Base-by-base conservation (phyloP, 1,284 basidiomycete genomes). In the Cryptococcus floricola region DNA sequence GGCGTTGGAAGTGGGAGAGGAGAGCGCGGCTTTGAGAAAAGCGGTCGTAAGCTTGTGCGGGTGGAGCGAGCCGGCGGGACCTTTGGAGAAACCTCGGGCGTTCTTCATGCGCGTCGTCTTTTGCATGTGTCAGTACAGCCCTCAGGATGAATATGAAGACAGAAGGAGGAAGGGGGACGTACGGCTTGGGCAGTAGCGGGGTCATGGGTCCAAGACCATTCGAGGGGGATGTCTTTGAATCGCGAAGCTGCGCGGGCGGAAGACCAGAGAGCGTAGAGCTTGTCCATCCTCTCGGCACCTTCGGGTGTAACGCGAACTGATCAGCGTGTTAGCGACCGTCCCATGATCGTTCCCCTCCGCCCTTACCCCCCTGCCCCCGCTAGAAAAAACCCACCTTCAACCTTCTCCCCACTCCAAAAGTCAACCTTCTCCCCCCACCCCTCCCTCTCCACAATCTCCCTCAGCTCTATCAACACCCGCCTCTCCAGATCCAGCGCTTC, bases 401-500 rank as follows among this genome's bases (percentile, higher is more conserved):
- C 47, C 23, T 64, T 63, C 13, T 65, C 46, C 5, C 63, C 61
- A 23, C 58, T 61, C 67, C 67, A 69, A 23, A 63, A 66, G 54
- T 65, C 68, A 37, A 68, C 67, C 8, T 54, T 53, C 41, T 67
- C 67, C 8, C 52, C 52, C 48, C 54, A 41, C 28, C 18, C 23
- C 25, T 31, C 19, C 25, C 25, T 47, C 18, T 47, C 23, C 45
- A 31, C 23, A 16, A 16, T 12, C 28, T 13, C 45, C 7, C 16
- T 10, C 16, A 27, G 2, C 45, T 47, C 45, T 7, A n/a, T 19
- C 39, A 23, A 23, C 28, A 23, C 48, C 23, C 16, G 2, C 4
- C 16, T 18, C 31, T 16, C 14, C n/a, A 44, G n/a, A 8, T 16
- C 45, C 53, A 52, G 80, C 2, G 82, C 72, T n/a, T 66, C 63